Percentiles rank a stretch among this genome's conserved stretches.
Evolutionary conservation across 148 eudicot genomes (phyloP).

Genomic region (Amaranthus cruentus): DNA sequence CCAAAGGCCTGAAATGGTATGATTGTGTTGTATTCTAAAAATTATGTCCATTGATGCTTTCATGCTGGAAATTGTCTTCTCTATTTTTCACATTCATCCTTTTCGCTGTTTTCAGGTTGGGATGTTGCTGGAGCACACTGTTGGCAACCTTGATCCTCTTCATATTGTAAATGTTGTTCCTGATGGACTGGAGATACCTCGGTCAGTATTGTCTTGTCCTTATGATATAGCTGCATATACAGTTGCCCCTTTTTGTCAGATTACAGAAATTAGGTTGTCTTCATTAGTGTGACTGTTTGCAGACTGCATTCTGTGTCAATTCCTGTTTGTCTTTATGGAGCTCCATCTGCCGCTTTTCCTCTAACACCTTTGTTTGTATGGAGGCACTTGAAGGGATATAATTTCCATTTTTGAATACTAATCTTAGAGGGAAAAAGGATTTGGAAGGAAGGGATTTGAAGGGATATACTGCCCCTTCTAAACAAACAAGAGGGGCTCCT

Average conservation of each 20-base stretch:
- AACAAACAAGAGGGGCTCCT: no score
- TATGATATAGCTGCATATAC: not conserved
- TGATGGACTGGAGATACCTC: constrained; percentile 88
- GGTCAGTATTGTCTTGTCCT: constrained; percentile 43
- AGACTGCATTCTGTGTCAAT: not conserved
- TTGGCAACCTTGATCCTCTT: constrained; percentile 92
- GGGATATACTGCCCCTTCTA: no score
- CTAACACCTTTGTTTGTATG: no score
- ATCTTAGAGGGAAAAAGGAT: no score
- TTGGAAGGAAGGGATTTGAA: no score
- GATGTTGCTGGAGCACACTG: constrained; percentile 89
- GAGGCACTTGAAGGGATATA: no score
- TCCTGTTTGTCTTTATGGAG: not conserved
- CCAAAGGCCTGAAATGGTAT: constrained; percentile 95
- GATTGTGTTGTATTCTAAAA: not conserved
- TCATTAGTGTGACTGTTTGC: not conserved
- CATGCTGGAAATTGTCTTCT: not conserved
- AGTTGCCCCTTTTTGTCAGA: not conserved
- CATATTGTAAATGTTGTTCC: constrained; percentile 93
- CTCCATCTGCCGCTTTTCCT: not conserved
- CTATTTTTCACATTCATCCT: not conserved
- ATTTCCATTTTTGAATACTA: no score
- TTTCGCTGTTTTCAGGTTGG: constrained; percentile 57
- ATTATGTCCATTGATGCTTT: not conserved
- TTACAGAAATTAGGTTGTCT: not conserved